Base-by-base conservation (phyloP, 352 stramenopile genomes). In the Hyaloperonospora brassicae region DNA sequence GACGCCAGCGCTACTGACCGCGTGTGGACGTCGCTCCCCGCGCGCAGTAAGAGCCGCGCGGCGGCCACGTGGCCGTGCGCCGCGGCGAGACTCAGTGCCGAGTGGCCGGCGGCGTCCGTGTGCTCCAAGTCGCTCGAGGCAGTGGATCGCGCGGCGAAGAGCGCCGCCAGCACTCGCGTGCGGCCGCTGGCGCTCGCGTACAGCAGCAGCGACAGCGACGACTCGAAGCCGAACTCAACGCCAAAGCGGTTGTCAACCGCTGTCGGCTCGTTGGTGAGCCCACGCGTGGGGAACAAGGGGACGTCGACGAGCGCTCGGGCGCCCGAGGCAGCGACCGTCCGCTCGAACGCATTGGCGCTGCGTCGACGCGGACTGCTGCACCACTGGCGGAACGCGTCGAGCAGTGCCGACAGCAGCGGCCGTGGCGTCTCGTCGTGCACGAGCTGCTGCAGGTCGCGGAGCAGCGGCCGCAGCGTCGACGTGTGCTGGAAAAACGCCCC, bases 371-470 rank as follows among this genome's bases (percentile, higher is more conserved):
- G 39, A 50, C 47, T 3, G 14, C 52, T 46, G 24, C 57, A 54
- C 49, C 66, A 73, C 10, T 52, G 62, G 13, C 23, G 54, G 34
- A 86, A 89, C 40, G 88, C 72, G 13, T 72, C 57, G 0, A 87
- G 55, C 40, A 90, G 66, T 34, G 70, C 74, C 11, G 66, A 48
- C 5, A 86, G 34, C 25, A 86, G 69, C 5, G 86, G 34, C 25
- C 84, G 69, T n/a, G 76, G 68, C 46, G 84, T 48, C 13, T 90
- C 77, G 12, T 79, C 69, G 48, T 83, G 59, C 46, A 90, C 70
- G n/a, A 87, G 47, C 46, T 87, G 65, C 40, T 69, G 55, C 8
- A 89, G 57, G 55, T 90, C 79, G 43, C 41, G 44, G 17, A 72
- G 39, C 23, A 72, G 23, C 14, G 38, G 10, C 7, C 43, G 60